Evolutionary conservation across 108 stramenopile genomes (phyloP).

Genomic region (Skeletonema tropicum): DNA sequence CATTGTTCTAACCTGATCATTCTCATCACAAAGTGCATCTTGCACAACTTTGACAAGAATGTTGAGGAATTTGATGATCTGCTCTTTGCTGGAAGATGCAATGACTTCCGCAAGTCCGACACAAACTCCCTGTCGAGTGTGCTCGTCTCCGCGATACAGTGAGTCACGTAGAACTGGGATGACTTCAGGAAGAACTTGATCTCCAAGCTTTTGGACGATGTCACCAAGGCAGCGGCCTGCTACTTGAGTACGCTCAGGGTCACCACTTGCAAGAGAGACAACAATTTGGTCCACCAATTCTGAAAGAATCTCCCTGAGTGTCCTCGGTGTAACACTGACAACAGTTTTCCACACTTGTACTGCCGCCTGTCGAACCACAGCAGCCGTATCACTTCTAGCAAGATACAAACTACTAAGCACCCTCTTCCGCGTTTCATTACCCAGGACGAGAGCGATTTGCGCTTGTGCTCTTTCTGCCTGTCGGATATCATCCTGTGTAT

Average conservation of each 20-base stretch:
- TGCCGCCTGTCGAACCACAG: conserved; percentile 93
- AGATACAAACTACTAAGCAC: conserved; percentile 94
- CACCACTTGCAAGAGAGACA: conserved; percentile 76
- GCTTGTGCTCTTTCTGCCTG: conserved; percentile 86
- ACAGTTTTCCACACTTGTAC: conserved; percentile 99
- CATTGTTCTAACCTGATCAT: conserved; percentile 82
- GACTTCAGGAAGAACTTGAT: conserved; percentile 94
- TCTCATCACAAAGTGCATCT: conserved; percentile 93
- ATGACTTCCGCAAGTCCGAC: conserved; percentile 97
- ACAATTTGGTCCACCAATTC: conserved; percentile 90
- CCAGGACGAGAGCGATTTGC: conserved; percentile 88
- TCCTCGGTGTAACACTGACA: conserved; percentile 93
- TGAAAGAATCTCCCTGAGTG: conserved; percentile 93
- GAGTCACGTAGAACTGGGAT: conserved; percentile 93
- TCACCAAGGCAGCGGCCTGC: conserved; percentile 97
- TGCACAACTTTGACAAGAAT: conserved; percentile 93
- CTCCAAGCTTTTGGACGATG: conserved; percentile 96
- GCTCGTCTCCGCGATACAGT: conserved; percentile 81
- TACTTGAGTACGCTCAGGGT: conserved; percentile 89
- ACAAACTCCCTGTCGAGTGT: conserved; percentile 92
- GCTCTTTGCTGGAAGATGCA: conserved; percentile 85
- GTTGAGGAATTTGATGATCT: conserved; percentile 90
- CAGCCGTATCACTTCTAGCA: conserved; percentile 86
- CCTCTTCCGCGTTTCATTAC: conserved; percentile 76
- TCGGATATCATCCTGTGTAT: conserved; percentile 89